Evolutionary conservation across 2,329 filamentous ascomycete genomes (phyloP).

Genomic region (Hypoxylon sp.): DNA sequence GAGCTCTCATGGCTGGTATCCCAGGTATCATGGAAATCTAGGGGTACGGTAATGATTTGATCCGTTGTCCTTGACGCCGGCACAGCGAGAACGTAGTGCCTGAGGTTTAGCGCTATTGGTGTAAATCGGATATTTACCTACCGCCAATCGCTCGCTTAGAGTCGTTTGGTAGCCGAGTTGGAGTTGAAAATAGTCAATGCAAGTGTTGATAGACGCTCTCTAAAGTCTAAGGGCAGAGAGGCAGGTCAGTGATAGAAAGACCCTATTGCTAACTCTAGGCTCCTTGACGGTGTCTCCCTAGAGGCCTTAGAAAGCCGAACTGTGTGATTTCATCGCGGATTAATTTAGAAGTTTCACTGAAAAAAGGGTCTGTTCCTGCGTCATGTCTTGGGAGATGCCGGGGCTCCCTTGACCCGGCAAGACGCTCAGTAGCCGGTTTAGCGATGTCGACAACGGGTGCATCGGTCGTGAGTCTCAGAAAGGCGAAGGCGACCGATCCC

Average conservation of each 20-base stretch:
- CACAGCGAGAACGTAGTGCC: conserved; percentile 9
- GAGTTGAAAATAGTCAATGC: conserved; percentile 3
- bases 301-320: not conserved
- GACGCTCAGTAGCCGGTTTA: conserved; percentile 9
- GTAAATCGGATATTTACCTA: conserved; percentile 16
- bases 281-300: not conserved
- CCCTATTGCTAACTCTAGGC: not conserved
- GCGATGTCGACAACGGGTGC: conserved; percentile 12
- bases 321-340: not conserved
- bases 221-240: not conserved
- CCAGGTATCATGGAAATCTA: conserved; percentile 14
- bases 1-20: conserved; percentile 9
- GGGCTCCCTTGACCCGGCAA: not conserved
- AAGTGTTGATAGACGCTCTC: conserved; percentile 4
- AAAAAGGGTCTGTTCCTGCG: conserved; percentile 20
- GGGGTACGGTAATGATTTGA: conserved; percentile 9
- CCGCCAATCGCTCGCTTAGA: conserved; percentile 17
- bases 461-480: conserved; percentile 13
- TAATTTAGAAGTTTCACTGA: conserved; percentile 7
- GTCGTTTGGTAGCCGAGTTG: conserved; percentile 1
- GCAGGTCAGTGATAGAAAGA: not conserved
- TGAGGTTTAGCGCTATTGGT: conserved; percentile 19
- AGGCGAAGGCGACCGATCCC: conserved; percentile 9
- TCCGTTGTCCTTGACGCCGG: not conserved
- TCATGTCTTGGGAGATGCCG: conserved; percentile 12